These are phyloP conservation scores for Allantophomopsis cytisporea DNA, from an alignment of 2,329 filamentous ascomycete species.

Conservation along the genomic window DNA sequence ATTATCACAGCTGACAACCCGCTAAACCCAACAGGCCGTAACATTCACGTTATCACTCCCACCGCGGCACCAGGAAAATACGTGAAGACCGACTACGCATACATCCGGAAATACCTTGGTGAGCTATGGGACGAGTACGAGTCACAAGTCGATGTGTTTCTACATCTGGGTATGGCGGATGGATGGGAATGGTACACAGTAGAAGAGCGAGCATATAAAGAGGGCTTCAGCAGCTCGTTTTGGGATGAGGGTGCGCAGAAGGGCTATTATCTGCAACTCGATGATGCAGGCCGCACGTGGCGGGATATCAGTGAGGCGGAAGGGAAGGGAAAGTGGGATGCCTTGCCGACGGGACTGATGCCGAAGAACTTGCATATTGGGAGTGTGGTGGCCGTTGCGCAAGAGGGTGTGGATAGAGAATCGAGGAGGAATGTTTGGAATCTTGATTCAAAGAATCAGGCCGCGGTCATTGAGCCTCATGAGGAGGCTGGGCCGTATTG, in stretches of 20 bases:
- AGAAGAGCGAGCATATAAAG: not conserved
- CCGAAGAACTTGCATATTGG: too few species aligned
- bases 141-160: not conserved
- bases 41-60: slow-evolving; percentile 1
- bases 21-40: not conserved
- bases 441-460: not conserved
- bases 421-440: not conserved
- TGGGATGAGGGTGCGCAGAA: not conserved
- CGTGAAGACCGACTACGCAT: not conserved
- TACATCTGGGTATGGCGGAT: slow-evolving; percentile 1
- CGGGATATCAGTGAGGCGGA: not conserved
- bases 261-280: not conserved
- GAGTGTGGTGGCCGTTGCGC: too few species aligned
- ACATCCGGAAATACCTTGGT: not conserved
- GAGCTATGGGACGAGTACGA: not conserved
- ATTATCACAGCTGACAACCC: not conserved
- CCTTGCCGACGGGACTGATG: not conserved
- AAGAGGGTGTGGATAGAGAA: too few species aligned
- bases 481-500: not conserved
- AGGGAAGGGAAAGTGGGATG: not conserved
- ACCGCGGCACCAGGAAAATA: not conserved
- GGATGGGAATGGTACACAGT: slow-evolving; percentile 1
- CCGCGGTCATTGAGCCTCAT: not conserved
- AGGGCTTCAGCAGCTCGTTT: not conserved
- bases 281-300: not conserved